Base-by-base conservation (phyloP, 1,139 yeast species). In the Suhomyces chickasaworum region DNA sequence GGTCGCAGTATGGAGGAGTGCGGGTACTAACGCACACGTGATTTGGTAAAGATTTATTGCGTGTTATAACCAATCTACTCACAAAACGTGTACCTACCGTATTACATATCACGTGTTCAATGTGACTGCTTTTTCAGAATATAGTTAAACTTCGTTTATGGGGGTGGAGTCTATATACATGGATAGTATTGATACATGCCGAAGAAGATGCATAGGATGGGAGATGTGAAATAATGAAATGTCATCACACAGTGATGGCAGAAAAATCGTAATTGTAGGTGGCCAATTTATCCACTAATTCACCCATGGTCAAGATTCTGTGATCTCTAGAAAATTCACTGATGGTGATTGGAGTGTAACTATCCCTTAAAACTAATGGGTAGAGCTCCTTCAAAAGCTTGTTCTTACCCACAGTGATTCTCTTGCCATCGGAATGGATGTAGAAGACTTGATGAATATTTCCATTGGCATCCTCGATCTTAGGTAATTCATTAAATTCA, bases 371-470 rank as follows among this genome's bases (percentile, higher is more conserved):
- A 61, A 75, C 84, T 48, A 71, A 71, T 23, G 81, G 78, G 60
- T 70, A 84, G 55, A 86, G 72, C 44, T 65, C 69, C 37, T 74
- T 67, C 52, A 88, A 65, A 40, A 89, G 69, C 59, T 74, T 80
- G 59, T 87, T 77, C 64, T 82, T 82, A 37, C 93, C 91, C 31
- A 79, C 84, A 6, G 69, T 71, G 50, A 88, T 64, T 53, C 75
- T 68, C 53, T 78, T 65, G 36, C 81, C 78, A 41, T 73, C 69
- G 10, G 61, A 59, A 44, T 79, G 80, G 38, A 77, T 66, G 63
- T 73, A 80, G 59, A 69, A 83, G 3, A 86, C 77, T 33, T 77
- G 78, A 15, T 61, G 61, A 12, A 49, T 44, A 16, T 55, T 52
- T 21, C 80, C 80, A 7, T 37, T 21, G 3, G 36, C 48, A 48